A percentile compares a stretch with the other conserved stretches of the same genome.
Evolutionary conservation across 1,284 basidiomycete species (phyloP).

Genomic region (Neonothopanus nambi): DNA sequence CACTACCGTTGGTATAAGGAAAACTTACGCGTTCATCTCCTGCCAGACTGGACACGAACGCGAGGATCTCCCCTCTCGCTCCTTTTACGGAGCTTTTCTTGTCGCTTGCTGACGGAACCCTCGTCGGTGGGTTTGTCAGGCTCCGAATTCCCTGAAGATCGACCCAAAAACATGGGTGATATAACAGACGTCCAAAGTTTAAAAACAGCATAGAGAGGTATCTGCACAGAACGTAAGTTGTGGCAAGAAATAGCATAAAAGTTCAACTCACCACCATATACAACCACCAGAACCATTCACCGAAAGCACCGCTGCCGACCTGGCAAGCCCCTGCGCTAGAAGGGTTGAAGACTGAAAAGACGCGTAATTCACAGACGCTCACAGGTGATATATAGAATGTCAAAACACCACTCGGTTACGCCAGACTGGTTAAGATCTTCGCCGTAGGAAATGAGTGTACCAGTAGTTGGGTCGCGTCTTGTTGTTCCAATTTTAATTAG

Average conservation of each 20-base stretch:
- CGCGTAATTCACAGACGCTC: constrained; percentile 26
- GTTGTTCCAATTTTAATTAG: constrained; percentile 78
- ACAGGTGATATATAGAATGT: constrained; percentile 88
- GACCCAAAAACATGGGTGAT: constrained; percentile 58
- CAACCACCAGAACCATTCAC: constrained; percentile 88
- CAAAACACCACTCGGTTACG: constrained; percentile 88
- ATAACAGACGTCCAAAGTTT: constrained; percentile 69
- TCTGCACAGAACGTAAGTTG: constrained; percentile 41
- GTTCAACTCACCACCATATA: constrained; percentile 66
- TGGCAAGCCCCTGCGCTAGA: constrained; percentile 72
- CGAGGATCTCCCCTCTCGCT: constrained; percentile 78
- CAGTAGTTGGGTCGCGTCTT: constrained; percentile 69
- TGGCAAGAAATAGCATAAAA: not conserved
- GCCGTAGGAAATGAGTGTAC: constrained; percentile 74
- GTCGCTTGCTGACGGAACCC: constrained; percentile 65
- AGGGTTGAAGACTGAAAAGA: constrained; percentile 3
- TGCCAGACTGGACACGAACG: constrained; percentile 47
- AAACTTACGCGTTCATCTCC: constrained; percentile 32
- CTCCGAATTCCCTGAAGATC: constrained; percentile 34
- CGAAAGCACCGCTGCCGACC: constrained; percentile 77
- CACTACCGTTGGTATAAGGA: too few relatives aligned
- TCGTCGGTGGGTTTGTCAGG: constrained; percentile 38
- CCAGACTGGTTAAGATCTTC: constrained; percentile 80
- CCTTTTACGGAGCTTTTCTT: constrained; percentile 80
- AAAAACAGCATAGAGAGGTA: constrained; percentile 74